Base-by-base conservation (phyloP, 2,329 filamentous ascomycete species). In the Tolypocladium tropicale region DNA sequence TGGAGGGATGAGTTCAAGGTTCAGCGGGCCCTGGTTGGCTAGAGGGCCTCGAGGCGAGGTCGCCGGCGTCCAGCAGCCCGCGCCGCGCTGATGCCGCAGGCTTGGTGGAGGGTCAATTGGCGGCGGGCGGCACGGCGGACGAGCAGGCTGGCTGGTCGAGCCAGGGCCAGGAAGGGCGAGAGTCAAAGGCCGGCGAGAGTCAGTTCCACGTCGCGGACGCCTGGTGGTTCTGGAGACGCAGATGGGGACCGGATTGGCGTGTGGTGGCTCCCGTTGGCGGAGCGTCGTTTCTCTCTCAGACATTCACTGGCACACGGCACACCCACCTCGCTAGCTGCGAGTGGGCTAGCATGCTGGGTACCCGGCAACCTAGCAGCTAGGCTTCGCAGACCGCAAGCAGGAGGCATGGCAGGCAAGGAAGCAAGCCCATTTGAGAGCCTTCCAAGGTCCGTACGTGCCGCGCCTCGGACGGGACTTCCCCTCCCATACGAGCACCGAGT, bases 171-270 rank as follows among this genome's bases (percentile, higher is more conserved):
- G 10, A 33, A 50, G 28, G 46, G 46, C 28, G 46, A 49, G 46
- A 50, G 46, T 50, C 46, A 50, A 28, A 50, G 28, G 46, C n/a
- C 43, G 30, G 39, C 32, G 48, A 59, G 52, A 43, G 65, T 59
- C 61, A 57, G 60, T 55, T 58, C 53, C 68, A 61, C 30, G 54
- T 64, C 60, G 63, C 65, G 66, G 61, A 62, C 55, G 58, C 58
- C 59, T 59, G 56, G 59, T 64, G 61, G 58, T 56, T 52, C 59
- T 61, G 59, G 59, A 59, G 59, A 59, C 58, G 59, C 55, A 48
- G 28, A 23, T 33, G 32, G n/a, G 43, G 33, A 49, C 46, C 10
- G 21, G 39, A 21, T 21, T 25, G 39, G 41, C 41, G 6, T 46
- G 46, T 5, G 52, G 37, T 46, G 55, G 41, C 50, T 64, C 62